Percentiles rank a stretch among this genome's conserved stretches.
Conservation (phyloP, 805 yeast species). For the Starmerella kuoi region DNA sequence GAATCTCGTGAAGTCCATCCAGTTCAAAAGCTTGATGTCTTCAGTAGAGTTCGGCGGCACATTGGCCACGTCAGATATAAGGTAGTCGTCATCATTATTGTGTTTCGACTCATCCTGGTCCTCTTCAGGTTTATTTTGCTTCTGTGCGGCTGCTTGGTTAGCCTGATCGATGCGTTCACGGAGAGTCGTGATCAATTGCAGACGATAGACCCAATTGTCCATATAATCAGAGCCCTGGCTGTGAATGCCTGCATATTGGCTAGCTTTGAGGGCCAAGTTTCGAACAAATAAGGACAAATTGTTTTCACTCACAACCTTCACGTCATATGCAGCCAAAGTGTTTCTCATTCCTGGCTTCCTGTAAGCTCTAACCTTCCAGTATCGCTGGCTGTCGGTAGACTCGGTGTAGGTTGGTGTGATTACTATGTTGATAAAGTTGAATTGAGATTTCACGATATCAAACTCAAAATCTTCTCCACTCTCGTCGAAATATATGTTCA, state of each 20-base stretch:
- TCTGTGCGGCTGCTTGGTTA: neutral
- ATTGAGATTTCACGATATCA: constrained; percentile 61
- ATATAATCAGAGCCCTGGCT: constrained; percentile 45
- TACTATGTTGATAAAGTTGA: constrained; percentile 71
- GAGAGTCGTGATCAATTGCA: constrained; percentile 39
- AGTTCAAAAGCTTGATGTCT: constrained; percentile 13
- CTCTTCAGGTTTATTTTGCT: neutral
- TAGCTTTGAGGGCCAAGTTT: constrained; percentile 51
- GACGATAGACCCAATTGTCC: constrained; percentile 58
- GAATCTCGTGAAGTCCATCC: constrained; percentile 22
- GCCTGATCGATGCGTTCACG: constrained; percentile 26
- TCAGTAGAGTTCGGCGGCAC: neutral
- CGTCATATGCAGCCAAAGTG: constrained; percentile 60
- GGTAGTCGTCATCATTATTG: neutral
- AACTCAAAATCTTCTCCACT: constrained; percentile 55
- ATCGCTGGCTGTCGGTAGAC: constrained; percentile 15
- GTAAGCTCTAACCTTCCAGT: constrained; percentile 50
- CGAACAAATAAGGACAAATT: constrained; percentile 54
- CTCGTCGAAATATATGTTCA: constrained; percentile 71
- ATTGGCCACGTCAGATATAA: constrained; percentile 1
- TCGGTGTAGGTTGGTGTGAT: constrained; percentile 40
- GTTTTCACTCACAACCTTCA: constrained; percentile 52
- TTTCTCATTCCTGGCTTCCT: constrained; percentile 64
- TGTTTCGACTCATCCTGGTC: neutral
- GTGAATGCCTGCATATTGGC: constrained; percentile 67